Base-by-base conservation (phyloP, 2,329 filamentous ascomycete species). In the Berkeleyomyces basicola region DNA sequence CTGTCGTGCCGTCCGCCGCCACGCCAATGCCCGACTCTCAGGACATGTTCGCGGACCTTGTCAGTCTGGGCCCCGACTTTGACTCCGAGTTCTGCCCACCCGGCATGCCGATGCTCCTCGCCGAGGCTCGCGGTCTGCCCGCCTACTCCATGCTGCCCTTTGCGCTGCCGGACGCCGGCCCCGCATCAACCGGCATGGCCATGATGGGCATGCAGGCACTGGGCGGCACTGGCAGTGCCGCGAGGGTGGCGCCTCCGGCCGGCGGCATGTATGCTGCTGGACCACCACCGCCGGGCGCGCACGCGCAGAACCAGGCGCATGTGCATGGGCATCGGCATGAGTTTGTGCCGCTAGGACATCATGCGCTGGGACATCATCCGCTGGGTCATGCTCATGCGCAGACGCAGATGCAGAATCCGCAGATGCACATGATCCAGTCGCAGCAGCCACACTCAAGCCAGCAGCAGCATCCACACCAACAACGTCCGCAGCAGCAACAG, bases 111-210 rank as follows among this genome's bases (percentile, higher is more conserved):
- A 40, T 65, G 31, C 33, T 65, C 4, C 58, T 67, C 7, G 66
- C 66, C 14, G 64, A 67, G 46, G 66, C 66, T 14, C 65, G 65
- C n/a, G 66, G 66, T 7, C n/a, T 67, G 11, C 65, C 66, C 5
- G 55, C 61, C 37, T 62, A 51, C 23, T 57, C 55, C 10, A 55
- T 62, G 36, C 62, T 60, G 44, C 62, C 62, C 10, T 64, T 64
- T 58, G 49, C 58, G 16, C 40, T 49, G 33, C 61, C 61, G 5
- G 58, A 46, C 6, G 14, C 58, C 10, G 58, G 58, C 11, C 37
- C 42, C 7, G 36, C 58, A 7, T 49, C 58, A 10, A n/a, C 58
- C 16, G 58, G 31, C 2, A 49, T 58, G 11, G 42, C 51, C 9
- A 44, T 62, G 6, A 9, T 43, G 16, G 42, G 53, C n/a, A 62